Base-by-base conservation (phyloP, 345 rosid genomes). In the Populus nigra region DNA sequence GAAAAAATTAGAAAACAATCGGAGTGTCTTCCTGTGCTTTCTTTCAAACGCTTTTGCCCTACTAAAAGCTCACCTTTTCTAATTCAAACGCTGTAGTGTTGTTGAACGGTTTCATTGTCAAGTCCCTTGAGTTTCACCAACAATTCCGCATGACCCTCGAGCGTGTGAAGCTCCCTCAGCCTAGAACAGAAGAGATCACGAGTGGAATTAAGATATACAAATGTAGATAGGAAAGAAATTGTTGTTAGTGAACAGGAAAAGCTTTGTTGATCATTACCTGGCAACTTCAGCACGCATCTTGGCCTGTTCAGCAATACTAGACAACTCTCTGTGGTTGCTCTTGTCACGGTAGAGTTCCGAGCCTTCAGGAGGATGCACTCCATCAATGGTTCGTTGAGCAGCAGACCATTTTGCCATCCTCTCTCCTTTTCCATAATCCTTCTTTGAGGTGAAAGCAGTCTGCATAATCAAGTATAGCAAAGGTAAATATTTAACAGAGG, bases 371-470 rank as follows among this genome's bases (percentile, higher is more conserved):
- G 90, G 82, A 57, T 92, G 92, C 68, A 92, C 86, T 59, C 97
- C 98, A 2, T 90, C 96, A 3, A 90, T 89, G 10, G 99, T 95
- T 27, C 94, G 94, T 78, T 95, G 98, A 68, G 91, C 94, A 61
- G 88, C 82, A 4, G 96, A 97, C 99, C 99, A 90, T 72, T 88
- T 95, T 63, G 98, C 98, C 85, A 93, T 97, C 69, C 95, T 86
- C 72, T 93, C 95, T 25, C 87, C 97, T 17, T 69, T 93, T 68
- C 98, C 98, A 31, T 89, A 93, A 74, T 95, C 93, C 85, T 90
- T 91, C 93, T 91, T 93, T 5, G 94, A 85, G 13, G 98, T 91
- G 87, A 94, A 93, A n/a, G 97, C 97, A 13, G 97, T 93, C 98
- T 94, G 81, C 25, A 74, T 62, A 57, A 39, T 27, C 33, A 23